Base-by-base conservation (phyloP, 345 rosid genomes). In the Citrus australasica region DNA sequence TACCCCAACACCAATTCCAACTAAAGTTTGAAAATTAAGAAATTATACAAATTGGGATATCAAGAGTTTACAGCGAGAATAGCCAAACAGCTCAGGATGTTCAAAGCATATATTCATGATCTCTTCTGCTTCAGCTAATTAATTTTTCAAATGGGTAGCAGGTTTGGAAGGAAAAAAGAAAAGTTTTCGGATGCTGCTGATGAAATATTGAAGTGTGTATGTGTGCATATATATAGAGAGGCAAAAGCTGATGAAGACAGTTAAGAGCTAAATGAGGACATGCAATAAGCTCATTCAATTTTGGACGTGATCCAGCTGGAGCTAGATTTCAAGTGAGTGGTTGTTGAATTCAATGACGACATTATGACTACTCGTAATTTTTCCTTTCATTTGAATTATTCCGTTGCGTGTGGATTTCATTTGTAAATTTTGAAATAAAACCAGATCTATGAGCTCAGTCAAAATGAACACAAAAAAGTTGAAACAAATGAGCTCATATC, bases 1-100 rank as follows among this genome's bases (percentile, higher is more conserved):
- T 8, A 19, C 9, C 24, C 69, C 69, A 65, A 32, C 21, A 32
- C 69, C 21, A 32, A 28, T 30, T 30, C 42, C 42, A 65, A 65
- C 21, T 3, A n/a, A 14, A 65, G 21, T 32, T 33, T 3, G 2
- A 65, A 53, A 53, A 53, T 0, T 16, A 51, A 16, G 21, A 51
- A 51, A 51, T 51, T 13, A 51, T 28, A 65, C 19, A 63, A 28
- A 5, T 65, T 65, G 69, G 69, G 69, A 65, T 65, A 17, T 65
- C 69, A 65, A 65, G 24, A 65, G 69, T 65, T 65, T 65, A 65
- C 42, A 65, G 69, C 69, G 69, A 65, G 69, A 65, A 65, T 65
- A 65, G 69, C 42, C 69, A 32, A 65, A 65, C 69, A 65, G 69
- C 42, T 65, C 69, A 65, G 69, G 69, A 65, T 65, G 69, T 32